A percentile compares a stretch with the other conserved stretches of the same genome.
These are phyloP conservation scores for Triangularia setosa DNA, from an alignment of 2,329 filamentous ascomycete genomes.

Conservation along the genomic window DNA sequence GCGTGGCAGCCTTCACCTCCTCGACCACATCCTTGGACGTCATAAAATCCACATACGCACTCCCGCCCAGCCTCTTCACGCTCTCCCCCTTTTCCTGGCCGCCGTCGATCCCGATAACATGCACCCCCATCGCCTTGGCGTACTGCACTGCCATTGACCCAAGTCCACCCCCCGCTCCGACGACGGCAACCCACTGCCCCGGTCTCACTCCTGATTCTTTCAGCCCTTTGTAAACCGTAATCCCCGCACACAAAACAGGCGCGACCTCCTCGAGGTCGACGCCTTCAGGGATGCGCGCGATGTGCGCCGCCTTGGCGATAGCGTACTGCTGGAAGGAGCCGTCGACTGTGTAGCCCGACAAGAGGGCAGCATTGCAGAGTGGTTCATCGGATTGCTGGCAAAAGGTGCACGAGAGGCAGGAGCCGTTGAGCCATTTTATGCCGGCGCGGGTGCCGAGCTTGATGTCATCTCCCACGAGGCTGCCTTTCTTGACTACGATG, in stretches of 20 bases:
- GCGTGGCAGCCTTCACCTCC: constrained; percentile 77
- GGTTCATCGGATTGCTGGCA: constrained; percentile 79
- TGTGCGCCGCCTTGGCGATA: constrained; percentile 80
- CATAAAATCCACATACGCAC: constrained; percentile 75
- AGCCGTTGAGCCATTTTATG: constrained; percentile 90
- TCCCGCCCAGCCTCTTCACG: constrained; percentile 66
- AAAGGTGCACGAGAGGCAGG: constrained; percentile 78
- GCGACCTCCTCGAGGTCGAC: constrained; percentile 72
- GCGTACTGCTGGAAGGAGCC: constrained; percentile 92
- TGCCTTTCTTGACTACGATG: constrained; percentile 73
- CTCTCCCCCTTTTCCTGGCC: constrained; percentile 76
- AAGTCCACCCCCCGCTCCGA: constrained; percentile 71
- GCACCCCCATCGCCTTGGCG: constrained; percentile 83
- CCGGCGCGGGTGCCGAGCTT: constrained; percentile 81
- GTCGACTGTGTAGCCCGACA: constrained; percentile 91
- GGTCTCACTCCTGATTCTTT: constrained; percentile 65
- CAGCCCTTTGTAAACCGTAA: constrained; percentile 73
- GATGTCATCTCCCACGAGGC: constrained; percentile 68
- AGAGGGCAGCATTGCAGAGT: constrained; percentile 68
- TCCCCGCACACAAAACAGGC: constrained; percentile 67
- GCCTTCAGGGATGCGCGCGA: constrained; percentile 76
- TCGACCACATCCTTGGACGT: constrained; percentile 72
- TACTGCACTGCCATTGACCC: constrained; percentile 76
- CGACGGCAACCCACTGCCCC: constrained; percentile 68
- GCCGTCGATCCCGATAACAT: constrained; percentile 75